Conservation (phyloP, 495 filamentous ascomycete genomes). For the Lasiosphaeria hispida region DNA sequence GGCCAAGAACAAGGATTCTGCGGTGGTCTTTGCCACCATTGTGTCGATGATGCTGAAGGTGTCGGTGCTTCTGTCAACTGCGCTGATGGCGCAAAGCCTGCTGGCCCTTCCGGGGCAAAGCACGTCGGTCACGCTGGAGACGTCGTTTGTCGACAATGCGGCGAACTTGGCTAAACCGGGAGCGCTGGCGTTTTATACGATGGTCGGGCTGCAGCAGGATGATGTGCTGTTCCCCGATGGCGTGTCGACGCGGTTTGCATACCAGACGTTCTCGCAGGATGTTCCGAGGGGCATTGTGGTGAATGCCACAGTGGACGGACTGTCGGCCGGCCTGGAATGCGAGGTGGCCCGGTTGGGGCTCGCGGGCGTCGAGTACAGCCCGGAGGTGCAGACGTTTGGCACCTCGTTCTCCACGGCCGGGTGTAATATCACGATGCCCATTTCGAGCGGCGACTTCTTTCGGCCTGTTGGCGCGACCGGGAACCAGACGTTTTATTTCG, state of each 20-base stretch:
- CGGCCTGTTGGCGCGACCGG: background rate
- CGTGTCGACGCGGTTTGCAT: constrained; percentile 18
- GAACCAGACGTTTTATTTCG: constrained; percentile 14
- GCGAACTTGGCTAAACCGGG: constrained; percentile 11
- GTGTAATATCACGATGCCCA: constrained; percentile 17
- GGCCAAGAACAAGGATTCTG: constrained; percentile 19
- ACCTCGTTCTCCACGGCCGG: constrained; percentile 7
- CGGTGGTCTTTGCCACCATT: constrained; percentile 16
- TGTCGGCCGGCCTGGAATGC: constrained; percentile 23
- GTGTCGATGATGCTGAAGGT: constrained; percentile 21
- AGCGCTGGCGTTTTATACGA: constrained; percentile 22
- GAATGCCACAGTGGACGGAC: constrained; percentile 24
- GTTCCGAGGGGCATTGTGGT: constrained; percentile 15
- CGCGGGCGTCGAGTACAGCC: constrained; percentile 8
- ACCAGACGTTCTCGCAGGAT: constrained; percentile 22
- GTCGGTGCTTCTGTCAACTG: constrained; percentile 22
- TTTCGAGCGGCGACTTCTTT: constrained; percentile 10
- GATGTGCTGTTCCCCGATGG: constrained; percentile 23
- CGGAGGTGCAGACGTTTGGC: constrained; percentile 15
- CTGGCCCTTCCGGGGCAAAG: constrained; percentile 7
- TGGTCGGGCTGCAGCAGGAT: constrained; percentile 20
- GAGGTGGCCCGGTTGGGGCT: constrained; percentile 19
- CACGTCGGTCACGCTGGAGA: constrained; percentile 8
- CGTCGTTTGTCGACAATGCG: constrained; percentile 18
- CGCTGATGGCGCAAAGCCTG: constrained; percentile 19